Conservation (phyloP, 2,329 filamentous ascomycete species). For the Fusarium sarcochroum region DNA sequence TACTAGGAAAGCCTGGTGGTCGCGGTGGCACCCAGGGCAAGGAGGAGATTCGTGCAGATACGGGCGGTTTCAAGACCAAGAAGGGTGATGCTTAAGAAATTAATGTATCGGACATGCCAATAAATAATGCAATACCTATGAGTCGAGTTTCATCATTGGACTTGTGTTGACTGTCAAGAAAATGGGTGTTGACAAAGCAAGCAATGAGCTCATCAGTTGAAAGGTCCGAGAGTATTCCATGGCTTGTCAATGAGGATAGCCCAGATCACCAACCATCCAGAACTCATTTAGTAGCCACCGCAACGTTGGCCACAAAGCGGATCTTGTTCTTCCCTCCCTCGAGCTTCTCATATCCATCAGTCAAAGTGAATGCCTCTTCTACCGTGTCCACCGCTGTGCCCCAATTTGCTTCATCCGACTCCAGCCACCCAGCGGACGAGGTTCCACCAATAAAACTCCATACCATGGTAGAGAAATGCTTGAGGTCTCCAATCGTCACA, state of each 20-base stretch:
- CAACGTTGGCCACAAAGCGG: conserved; percentile 16
- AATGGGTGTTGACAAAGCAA: no score
- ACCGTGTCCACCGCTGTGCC: not conserved
- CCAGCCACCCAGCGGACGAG: conserved; percentile 10
- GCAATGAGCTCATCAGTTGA: no score
- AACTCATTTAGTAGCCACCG: not conserved
- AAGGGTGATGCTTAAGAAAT: not conserved
- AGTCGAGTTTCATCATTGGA: no score
- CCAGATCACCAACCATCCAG: not conserved
- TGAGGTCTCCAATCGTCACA: conserved; percentile 4
- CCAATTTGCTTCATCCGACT: conserved; percentile 24
- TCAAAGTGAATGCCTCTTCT: rapidly evolving
- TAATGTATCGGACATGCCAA: not conserved
- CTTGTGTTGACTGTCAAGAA: no score
- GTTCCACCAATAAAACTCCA: conserved; percentile 30
- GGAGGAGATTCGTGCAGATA: conserved; percentile 12
- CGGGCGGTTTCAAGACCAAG: conserved; percentile 10
- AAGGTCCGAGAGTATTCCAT: no score
- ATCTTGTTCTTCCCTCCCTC: not conserved
- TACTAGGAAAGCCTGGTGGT: conserved; percentile 21
- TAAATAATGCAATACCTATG: no score
- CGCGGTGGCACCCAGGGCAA: conserved; percentile 22
- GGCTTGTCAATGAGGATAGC: no score
- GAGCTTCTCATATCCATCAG: not conserved
- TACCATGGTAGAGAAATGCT: conserved; percentile 2